Evolutionary conservation across 352 stramenopile genomes (phyloP).

Genomic region (Phytophthora pistaciae): DNA sequence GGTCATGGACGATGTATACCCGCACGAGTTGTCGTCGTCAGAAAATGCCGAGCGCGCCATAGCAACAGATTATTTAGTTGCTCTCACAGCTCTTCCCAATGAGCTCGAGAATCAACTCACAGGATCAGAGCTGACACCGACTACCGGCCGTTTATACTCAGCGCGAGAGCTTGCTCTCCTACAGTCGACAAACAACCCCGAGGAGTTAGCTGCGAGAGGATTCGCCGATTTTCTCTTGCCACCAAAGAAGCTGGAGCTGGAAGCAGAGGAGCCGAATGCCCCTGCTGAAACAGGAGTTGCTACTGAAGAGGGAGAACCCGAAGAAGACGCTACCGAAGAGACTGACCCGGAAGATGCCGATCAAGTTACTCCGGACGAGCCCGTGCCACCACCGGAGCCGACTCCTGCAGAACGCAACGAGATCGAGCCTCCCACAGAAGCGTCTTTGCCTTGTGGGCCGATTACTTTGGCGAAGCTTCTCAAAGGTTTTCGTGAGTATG

Average conservation of each 20-base stretch:
- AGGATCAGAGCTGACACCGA: conserved; percentile 48
- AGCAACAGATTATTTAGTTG: conserved; percentile 63
- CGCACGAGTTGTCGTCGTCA: conserved; percentile 41
- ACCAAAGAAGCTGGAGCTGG: conserved; percentile 13
- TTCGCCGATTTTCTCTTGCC: conserved; percentile 38
- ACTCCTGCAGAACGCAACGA: conserved; percentile 48
- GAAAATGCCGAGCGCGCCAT: conserved; percentile 22
- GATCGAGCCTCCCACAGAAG: conserved; percentile 44
- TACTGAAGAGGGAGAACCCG: conserved; percentile 6
- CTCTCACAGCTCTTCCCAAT: conserved; percentile 48
- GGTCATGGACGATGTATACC: conserved; percentile 72
- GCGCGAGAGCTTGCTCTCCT: conserved; percentile 58
- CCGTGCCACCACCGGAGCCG: conserved; percentile 20
- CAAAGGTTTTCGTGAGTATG: conserved; percentile 46
- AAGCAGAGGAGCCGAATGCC: conserved; percentile 1
- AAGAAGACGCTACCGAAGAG: conserved; percentile 6
- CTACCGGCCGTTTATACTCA: conserved; percentile 60
- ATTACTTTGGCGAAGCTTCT: conserved; percentile 39
- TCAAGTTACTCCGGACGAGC: conserved; percentile 2
- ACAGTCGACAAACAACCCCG: conserved; percentile 22
- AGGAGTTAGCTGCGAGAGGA: conserved; percentile 28
- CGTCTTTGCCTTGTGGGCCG: conserved; percentile 38
- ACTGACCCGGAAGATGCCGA: conserved; percentile 18
- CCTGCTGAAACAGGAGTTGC: background rate
- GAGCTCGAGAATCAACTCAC: conserved; percentile 47